These are phyloP conservation scores for Populus pruinosa DNA, from an alignment of 345 rosid genomes.

Conservation along the genomic window DNA sequence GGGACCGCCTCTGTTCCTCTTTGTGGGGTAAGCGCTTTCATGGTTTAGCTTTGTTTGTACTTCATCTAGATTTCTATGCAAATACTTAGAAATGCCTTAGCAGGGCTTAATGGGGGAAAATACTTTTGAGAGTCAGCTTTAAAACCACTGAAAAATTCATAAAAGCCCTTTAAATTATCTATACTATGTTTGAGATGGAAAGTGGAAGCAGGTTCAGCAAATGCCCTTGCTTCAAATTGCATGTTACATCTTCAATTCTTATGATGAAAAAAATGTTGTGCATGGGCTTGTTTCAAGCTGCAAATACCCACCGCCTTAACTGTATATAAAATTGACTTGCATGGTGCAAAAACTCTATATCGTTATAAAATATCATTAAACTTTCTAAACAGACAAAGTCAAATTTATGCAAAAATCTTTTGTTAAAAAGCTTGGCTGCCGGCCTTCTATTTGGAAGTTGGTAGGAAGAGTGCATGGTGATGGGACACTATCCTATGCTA, in stretches of 20 bases:
- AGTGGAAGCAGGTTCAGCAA: neutral
- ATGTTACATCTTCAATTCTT: neutral
- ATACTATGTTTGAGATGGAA: neutral
- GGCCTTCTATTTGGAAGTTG: neutral
- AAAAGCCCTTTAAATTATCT: neutral
- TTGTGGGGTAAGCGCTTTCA: constrained; percentile 67
- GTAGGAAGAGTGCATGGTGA: neutral
- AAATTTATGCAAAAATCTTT: neutral
- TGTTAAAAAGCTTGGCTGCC: neutral
- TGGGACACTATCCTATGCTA: neutral
- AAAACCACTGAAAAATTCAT: neutral
- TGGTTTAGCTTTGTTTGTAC: neutral
- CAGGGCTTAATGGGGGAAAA: neutral
- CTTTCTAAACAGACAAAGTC: neutral
- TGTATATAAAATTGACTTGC: neutral
- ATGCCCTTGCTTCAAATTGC: neutral
- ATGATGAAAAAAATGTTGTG: neutral
- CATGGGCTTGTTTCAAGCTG: neutral
- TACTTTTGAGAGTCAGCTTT: neutral
- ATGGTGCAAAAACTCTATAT: neutral
- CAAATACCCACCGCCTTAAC: neutral
- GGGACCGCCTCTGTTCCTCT: constrained; percentile 95
- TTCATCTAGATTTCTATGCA: neutral
- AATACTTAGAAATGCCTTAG: neutral
- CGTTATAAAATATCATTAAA: neutral